phyloP scores from a whole-genome alignment of 1,284 basidiomycete genomes.

The Sparassis latifolia region DNA sequence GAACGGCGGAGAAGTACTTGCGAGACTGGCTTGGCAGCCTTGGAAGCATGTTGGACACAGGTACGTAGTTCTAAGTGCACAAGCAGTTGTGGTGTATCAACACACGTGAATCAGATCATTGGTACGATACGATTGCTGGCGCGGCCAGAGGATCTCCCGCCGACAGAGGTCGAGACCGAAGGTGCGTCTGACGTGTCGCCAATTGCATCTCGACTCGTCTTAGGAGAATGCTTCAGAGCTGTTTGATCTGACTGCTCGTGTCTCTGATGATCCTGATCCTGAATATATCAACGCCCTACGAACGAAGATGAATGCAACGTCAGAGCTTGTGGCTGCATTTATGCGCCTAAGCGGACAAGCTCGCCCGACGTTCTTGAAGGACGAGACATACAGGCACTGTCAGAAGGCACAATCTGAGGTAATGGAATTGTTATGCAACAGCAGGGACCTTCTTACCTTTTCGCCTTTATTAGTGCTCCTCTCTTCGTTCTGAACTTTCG shows the following conservation, averaged over 20 bases:
- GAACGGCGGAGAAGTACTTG: slow-evolving; percentile 69
- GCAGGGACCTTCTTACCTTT: slow-evolving; percentile 1
- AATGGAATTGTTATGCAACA: slow-evolving; percentile 4
- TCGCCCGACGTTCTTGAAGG: slow-evolving; percentile 25
- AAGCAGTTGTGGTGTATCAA: slow-evolving; percentile 8
- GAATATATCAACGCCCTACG: slow-evolving; percentile 44
- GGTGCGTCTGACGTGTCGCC: slow-evolving; percentile 27
- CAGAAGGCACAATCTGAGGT: slow-evolving; percentile 61
- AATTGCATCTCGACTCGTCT: slow-evolving; percentile 6
- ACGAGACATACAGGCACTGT: slow-evolving; percentile 36
- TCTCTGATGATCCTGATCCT: slow-evolving; percentile 40
- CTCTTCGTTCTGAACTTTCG: slow-evolving; percentile 55
- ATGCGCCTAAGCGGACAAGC: slow-evolving; percentile 38
- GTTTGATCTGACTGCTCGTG: slow-evolving; percentile 49
- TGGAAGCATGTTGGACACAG: slow-evolving; percentile 89
- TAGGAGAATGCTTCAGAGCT: slow-evolving; percentile 20
- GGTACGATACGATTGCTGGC: slow-evolving; percentile 62
- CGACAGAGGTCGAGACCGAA: slow-evolving; percentile 36
- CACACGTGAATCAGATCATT: slow-evolving; percentile 43
- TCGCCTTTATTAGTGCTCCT: slow-evolving; percentile 38
- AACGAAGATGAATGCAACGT: slow-evolving; percentile 52
- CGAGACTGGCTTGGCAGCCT: slow-evolving; percentile 74
- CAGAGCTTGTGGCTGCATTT: slow-evolving; percentile 53
- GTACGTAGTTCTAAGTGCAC: slow-evolving; percentile 34
- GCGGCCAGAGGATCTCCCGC: slow-evolving; percentile 45